Conservation (phyloP, 2,329 filamentous ascomycete genomes). For the Pseudogymnoascus verrucosus region DNA sequence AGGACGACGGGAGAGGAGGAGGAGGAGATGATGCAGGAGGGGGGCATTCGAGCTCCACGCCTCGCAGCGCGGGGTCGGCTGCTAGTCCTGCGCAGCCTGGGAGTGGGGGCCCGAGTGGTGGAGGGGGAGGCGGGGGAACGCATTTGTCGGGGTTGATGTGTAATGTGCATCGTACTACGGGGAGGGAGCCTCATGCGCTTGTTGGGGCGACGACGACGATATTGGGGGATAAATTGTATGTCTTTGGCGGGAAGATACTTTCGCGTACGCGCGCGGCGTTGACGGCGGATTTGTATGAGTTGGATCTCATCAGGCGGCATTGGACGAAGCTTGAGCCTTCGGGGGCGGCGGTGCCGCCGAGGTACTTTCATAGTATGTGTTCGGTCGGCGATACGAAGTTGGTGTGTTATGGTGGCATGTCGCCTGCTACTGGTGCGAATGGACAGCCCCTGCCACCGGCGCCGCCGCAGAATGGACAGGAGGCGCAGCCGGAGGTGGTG, state of each 20-base stretch:
- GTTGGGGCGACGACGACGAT: conserved; percentile 95
- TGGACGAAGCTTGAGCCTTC: conserved; percentile 84
- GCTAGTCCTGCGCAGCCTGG: neutral
- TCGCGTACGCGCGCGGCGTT: conserved; percentile 75
- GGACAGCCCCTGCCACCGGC: conserved; percentile 36
- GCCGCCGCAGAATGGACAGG: conserved; percentile 38
- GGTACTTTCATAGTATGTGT: conserved; percentile 97
- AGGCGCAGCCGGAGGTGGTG: conserved; percentile 75
- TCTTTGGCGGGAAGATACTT: conserved; percentile 85
- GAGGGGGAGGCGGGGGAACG: conserved; percentile 19
- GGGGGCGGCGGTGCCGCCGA: conserved; percentile 80
- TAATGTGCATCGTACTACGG: conserved; percentile 77
- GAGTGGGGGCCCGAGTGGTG: neutral
- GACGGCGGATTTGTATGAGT: conserved; percentile 85
- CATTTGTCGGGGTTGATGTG: conserved; percentile 61
- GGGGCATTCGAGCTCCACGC: neutral
- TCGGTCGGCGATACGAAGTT: conserved; percentile 88
- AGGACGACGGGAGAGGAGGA: neutral
- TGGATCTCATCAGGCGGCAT: conserved; percentile 83
- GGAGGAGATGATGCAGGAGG: neutral
- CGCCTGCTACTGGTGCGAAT: conserved; percentile 48
- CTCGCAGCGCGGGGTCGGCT: neutral
- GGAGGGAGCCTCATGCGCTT: conserved; percentile 79
- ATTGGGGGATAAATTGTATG: conserved; percentile 89
- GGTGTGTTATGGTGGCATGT: conserved; percentile 98